Conservation (phyloP, 768 basidiomycete genomes). For the Dioszegia crocea region DNA sequence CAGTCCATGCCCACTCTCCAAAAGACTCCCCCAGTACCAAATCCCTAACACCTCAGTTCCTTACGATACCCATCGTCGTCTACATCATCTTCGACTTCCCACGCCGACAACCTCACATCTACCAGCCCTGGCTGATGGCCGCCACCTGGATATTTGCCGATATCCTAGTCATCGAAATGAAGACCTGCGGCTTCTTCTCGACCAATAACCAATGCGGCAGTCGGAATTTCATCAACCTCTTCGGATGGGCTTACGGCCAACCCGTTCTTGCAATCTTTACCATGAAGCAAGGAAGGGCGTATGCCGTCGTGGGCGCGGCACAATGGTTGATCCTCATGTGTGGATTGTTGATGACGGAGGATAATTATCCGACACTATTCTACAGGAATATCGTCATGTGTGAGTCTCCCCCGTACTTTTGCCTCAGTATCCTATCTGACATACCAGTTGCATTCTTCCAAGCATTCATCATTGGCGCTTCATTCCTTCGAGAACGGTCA, state of each 20-base stretch:
- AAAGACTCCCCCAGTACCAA: no score
- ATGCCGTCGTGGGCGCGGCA: constrained; percentile 35
- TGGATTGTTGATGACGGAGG: constrained; percentile 34
- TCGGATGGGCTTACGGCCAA: constrained; percentile 38
- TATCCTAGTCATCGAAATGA: constrained; percentile 42
- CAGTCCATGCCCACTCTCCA: no score
- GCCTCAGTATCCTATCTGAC: constrained; percentile 25
- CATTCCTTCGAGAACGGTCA: constrained; percentile 53
- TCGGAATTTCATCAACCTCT: constrained; percentile 48
- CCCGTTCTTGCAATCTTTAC: constrained; percentile 51
- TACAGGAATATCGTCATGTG: constrained; percentile 51
- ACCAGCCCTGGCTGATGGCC: constrained; percentile 39
- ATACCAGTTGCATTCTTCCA: constrained; percentile 71
- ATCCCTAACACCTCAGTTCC: constrained; percentile 29
- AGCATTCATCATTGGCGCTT: constrained; percentile 68
- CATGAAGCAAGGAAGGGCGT: constrained; percentile 46
- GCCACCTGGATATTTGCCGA: constrained; percentile 40
- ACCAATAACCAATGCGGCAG: constrained; percentile 31
- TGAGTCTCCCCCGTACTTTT: constrained; percentile 11
- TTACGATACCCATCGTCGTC: constrained; percentile 37
- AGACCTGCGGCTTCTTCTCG: constrained; percentile 38
- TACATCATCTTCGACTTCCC: constrained; percentile 41
- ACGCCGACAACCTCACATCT: constrained; percentile 26
- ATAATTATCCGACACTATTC: constrained; percentile 49
- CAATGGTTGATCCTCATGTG: constrained; percentile 44